These are phyloP conservation scores for Xenoacremonium recifei DNA, from an alignment of 2,329 filamentous ascomycete genomes.

Conservation along the genomic window DNA sequence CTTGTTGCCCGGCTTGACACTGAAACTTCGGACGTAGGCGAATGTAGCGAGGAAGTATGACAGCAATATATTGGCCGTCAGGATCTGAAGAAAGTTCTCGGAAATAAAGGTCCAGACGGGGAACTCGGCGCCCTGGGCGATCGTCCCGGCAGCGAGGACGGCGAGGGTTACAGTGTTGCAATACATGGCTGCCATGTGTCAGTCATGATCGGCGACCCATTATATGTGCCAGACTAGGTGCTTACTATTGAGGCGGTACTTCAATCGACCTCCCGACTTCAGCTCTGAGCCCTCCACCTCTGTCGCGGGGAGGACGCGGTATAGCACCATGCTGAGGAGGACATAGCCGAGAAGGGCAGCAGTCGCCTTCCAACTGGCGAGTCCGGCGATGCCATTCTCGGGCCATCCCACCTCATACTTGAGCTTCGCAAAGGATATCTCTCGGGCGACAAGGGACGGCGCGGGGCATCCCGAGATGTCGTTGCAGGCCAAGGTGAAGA, in stretches of 20 bases:
- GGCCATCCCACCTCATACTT: constrained; percentile 85
- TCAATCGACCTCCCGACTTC: constrained; percentile 68
- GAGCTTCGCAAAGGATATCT: constrained; percentile 67
- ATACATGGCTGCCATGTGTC: constrained; percentile 60
- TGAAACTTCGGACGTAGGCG: constrained; percentile 81
- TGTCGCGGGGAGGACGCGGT: constrained; percentile 73
- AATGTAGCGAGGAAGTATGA: constrained; percentile 70
- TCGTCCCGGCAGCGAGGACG: constrained; percentile 71
- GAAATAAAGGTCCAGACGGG: constrained; percentile 89
- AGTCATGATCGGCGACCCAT: constrained; percentile 1
- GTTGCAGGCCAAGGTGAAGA: constrained; percentile 85
- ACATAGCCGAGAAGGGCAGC: constrained; percentile 78
- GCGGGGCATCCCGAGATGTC: constrained; percentile 89
- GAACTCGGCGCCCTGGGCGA: constrained; percentile 76
- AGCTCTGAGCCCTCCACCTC: constrained; percentile 70
- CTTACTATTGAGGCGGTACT: constrained; percentile 78
- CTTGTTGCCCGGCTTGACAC: constrained; percentile 71
- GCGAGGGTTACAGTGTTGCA: constrained; percentile 73
- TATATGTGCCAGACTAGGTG: constrained; percentile 8
- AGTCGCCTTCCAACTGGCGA: constrained; percentile 68
- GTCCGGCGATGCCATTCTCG: constrained; percentile 63
- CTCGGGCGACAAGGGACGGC: constrained; percentile 74
- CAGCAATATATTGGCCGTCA: constrained; percentile 80
- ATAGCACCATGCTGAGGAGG: constrained; percentile 69
- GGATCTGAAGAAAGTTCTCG: constrained; percentile 83